phyloP scores from a whole-genome alignment of 1,284 basidiomycete genomes.

The Leccinum proximum region DNA sequence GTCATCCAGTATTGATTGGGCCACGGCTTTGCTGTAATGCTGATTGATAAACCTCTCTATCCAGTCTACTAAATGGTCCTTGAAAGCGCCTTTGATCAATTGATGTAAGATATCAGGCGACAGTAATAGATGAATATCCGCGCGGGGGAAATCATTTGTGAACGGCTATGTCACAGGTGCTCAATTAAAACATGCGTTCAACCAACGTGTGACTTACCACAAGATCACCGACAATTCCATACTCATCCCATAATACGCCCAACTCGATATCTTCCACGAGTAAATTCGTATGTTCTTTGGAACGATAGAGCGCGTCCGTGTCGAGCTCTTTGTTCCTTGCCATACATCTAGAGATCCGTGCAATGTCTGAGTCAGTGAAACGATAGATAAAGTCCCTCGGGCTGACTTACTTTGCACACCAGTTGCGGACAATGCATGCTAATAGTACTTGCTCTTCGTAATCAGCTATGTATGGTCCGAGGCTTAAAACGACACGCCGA shows the following conservation, averaged over 20 bases:
- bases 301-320: not conserved
- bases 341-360: not conserved
- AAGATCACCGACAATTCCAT: not conserved
- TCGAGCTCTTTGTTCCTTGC: not conserved
- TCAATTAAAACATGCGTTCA: not conserved
- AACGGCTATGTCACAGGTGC: not conserved
- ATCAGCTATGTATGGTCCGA: slow-evolving; percentile 1
- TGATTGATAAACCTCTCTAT: not conserved
- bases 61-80: slow-evolving; percentile 1
- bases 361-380: not conserved
- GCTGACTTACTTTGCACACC: not conserved
- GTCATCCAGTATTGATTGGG: not conserved
- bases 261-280: not conserved
- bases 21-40: not conserved
- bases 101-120: not conserved
- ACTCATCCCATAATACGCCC: not conserved
- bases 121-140: not conserved
- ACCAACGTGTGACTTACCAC: not conserved
- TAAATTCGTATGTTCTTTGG: not conserved
- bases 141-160: not conserved
- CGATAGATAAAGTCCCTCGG: not conserved
- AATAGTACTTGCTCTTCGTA: slow-evolving; percentile 1
- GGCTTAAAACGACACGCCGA: not conserved
- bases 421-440: not conserved
- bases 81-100: not conserved